Conservation (phyloP, 2,329 filamentous ascomycete genomes). For the Moelleriella libera region DNA sequence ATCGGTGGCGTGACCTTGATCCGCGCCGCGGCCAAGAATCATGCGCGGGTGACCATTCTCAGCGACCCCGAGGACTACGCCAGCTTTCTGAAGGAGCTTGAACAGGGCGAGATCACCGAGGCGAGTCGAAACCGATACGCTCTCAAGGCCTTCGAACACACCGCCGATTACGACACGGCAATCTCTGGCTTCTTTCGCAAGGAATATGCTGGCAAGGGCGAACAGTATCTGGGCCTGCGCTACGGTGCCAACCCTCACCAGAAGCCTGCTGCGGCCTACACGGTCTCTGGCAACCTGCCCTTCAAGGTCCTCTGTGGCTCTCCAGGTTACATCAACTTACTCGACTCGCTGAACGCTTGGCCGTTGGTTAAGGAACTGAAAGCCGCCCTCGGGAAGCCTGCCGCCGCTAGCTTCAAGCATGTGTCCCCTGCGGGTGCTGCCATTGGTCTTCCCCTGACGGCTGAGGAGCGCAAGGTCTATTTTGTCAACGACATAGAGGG, state of each 20-base stretch:
- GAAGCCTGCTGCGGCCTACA: conserved; percentile 83
- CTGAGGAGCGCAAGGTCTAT: conserved; percentile 91
- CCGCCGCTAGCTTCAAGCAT: conserved; percentile 97
- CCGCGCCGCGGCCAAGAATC: conserved; percentile 95
- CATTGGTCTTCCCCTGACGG: conserved; percentile 74
- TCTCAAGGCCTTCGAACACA: conserved; percentile 96
- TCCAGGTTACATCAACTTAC: conserved; percentile 92
- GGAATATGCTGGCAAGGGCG: conserved; percentile 77
- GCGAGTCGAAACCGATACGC: conserved; percentile 78
- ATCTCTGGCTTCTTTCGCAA: conserved; percentile 97
- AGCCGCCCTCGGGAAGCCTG: conserved; percentile 71
- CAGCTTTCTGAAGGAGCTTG: conserved; percentile 82
- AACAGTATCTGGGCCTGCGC: conserved; percentile 72
- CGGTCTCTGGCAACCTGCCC: conserved; percentile 60
- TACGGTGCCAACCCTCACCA: conserved; percentile 98
- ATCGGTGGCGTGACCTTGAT: conserved; percentile 96
- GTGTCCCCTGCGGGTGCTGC: conserved; percentile 94
- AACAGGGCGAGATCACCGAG: conserved; percentile 74
- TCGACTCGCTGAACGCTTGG: conserved; percentile 95
- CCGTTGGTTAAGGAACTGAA: conserved; percentile 93
- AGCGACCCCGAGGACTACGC: conserved; percentile 90
- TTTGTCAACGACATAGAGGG: conserved; percentile 94
- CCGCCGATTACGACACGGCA: conserved; percentile 86
- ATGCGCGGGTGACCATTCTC: conserved; percentile 86
- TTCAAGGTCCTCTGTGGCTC: conserved; percentile 87